Percentiles rank a stretch among this genome's conserved stretches.
phyloP scores from a whole-genome alignment of 768 basidiomycete species.

The Boletus barrowsii region DNA sequence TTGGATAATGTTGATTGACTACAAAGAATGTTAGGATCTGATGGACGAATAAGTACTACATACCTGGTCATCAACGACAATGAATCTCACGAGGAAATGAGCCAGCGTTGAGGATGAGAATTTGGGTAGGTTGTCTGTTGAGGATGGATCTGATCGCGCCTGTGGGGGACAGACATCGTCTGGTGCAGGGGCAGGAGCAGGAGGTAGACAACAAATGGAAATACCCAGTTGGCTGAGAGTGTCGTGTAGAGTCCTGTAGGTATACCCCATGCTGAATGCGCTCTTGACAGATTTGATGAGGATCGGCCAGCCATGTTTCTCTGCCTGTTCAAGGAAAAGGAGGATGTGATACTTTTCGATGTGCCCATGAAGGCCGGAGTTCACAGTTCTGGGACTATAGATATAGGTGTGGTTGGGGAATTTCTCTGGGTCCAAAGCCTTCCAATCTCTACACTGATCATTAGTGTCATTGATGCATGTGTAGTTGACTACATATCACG shows the following conservation, averaged over 20 bases:
- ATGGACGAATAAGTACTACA: no score
- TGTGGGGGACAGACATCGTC: neutral
- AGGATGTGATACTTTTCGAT: neutral
- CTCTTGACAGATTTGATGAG: neutral
- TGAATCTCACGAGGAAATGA: no score
- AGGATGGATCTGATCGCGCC: neutral
- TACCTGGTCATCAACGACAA: no score
- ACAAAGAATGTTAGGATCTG: neutral
- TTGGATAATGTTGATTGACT: constrained; percentile 10
- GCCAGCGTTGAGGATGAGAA: neutral
- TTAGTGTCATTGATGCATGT: neutral
- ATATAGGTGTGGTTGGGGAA: neutral
- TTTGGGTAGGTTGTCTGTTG: neutral
- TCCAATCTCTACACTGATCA: neutral
- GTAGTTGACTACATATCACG: neutral
- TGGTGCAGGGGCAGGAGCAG: neutral
- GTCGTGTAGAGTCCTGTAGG: no score
- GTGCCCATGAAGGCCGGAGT: neutral
- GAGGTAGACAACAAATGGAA: neutral
- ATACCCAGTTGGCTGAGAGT: neutral
- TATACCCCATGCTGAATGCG: neutral
- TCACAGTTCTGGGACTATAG: neutral
- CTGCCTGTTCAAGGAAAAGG: neutral
- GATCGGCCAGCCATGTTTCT: neutral
- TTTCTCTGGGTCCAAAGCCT: neutral